These are phyloP conservation scores for Lepidium aucheri DNA, from an alignment of 345 rosid species.

Conservation along the genomic window DNA sequence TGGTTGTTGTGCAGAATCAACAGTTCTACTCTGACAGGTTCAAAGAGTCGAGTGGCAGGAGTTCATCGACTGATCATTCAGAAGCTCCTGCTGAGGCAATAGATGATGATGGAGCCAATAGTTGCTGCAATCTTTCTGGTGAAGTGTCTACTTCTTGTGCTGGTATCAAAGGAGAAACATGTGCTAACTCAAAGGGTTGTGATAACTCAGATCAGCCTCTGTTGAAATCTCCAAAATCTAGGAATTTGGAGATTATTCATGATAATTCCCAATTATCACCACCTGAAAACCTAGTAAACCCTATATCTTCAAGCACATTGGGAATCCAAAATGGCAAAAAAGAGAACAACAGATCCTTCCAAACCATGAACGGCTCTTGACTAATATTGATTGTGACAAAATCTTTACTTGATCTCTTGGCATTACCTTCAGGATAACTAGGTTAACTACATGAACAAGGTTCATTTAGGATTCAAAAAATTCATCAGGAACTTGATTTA, in stretches of 20 bases:
- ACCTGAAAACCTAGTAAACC: conserved; percentile 7
- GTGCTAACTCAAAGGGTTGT: conserved; percentile 6
- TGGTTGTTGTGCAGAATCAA: conserved; percentile 37
- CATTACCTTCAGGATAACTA: neutral
- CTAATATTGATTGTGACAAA: conserved; percentile 1
- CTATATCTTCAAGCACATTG: conserved; percentile 17
- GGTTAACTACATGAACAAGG: neutral
- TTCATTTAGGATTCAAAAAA: conserved; percentile 12
- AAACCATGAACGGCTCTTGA: conserved; percentile 14
- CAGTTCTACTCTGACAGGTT: conserved; percentile 19
- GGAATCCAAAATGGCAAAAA: conserved; percentile 16
- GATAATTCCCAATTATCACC: conserved; percentile 10
- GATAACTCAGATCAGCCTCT: conserved; percentile 13
- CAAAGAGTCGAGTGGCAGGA: neutral
- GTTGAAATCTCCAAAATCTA: neutral
- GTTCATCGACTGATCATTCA: conserved; percentile 7
- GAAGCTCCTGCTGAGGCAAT: conserved; percentile 11
- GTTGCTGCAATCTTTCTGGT: conserved; percentile 25
- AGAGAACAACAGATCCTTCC: conserved; percentile 13
- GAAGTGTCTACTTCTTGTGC: conserved; percentile 46
- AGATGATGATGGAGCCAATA: conserved; percentile 6
- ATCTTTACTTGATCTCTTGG: conserved; percentile 17
- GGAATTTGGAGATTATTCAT: conserved; percentile 25
- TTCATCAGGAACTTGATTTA: neutral
- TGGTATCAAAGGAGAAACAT: conserved; percentile 14